Base-by-base conservation (phyloP, 2,329 filamentous ascomycete genomes). In the Chrysoporthe puriensis region DNA sequence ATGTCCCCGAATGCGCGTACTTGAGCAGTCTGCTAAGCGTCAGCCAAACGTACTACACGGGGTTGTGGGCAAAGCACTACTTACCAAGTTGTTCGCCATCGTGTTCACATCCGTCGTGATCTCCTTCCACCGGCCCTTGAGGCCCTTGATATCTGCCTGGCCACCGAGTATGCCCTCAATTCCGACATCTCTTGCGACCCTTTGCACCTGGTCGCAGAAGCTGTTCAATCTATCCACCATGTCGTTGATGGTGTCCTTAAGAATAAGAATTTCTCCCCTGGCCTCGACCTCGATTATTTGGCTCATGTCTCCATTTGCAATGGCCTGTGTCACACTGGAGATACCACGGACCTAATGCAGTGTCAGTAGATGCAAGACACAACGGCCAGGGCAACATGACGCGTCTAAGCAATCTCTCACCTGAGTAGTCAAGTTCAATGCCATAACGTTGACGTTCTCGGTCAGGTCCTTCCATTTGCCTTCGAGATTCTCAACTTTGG, bases 141-240 rank as follows among this genome's bases (percentile, higher is more conserved):
- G 90, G 68, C 94, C 94, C 72, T 93, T 92, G 62, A 97, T 92
- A 77, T 97, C 94, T 70, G 95, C 96, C 78, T 99, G 96, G 21
- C 95, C 95, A 74, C 95, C 95, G 93, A 99, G 97, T 83, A 97
- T 98, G 70, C 95, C 95, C 75, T 98, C 96, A 63, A 98, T 95
- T 72, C 95, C 95, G 73, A 98, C 96, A 78, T 98, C 96, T 75
- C 96, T 94, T 68, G 95, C 95, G 42, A 99, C 95, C 73, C 94
- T 88, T 80, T 98, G 96, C 71, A 99, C 91, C 76, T 97, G 94
- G 73, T 96, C 94, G 66, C 94, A 97, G 87, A 97, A 98, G 72
- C 95, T 95, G 69, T 96, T 96, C 62, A 99, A 83, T 71, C 95
- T 89, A 77, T 94, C 94, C 72, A 98, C 95, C 95, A 97, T 97